Base-by-base conservation (phyloP, 306 rosid species). In the Lathyrus tuberosus region DNA sequence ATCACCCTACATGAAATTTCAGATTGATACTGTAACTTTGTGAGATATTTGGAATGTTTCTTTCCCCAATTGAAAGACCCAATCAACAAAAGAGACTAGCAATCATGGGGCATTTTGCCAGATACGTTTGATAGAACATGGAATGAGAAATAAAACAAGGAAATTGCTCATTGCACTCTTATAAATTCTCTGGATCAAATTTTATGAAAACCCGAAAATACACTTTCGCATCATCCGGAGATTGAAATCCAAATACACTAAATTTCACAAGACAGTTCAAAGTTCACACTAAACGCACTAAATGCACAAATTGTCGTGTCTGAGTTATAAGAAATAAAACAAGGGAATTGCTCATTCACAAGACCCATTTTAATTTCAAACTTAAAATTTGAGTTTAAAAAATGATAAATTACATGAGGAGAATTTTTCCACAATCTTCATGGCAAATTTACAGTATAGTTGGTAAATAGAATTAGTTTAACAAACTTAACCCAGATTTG, bases 401-500 rank as follows among this genome's bases (percentile, higher is more conserved):
- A 48, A 46, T 24, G 17, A 83, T 35, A 33, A 65, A 62, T 20
- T 46, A 47, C 30, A 67, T 35, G 41, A 62, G 33, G 43, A 43
- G 73, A 71, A 63, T 12, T 40, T 67, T 59, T 69, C 42, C 57
- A 61, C 49, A 57, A 57, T 57, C 62, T 10, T 28, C 20, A 44
- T 31, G 56, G 28, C 73, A 71, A 70, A 75, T 75, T 75, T 75
- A 78, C 85, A 72, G 77, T 47, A 31, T 71, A 40, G 71, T 67
- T 33, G 51, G 64, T 62, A 79, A 14, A 31, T 9, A 44, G 40
- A 78, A 52, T 26, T 24, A 47, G 10, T 42, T 53, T 24, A 57
- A 10, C 37, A 28, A 74, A 38, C 70, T 4, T 40, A 58, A 73
- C 72, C 41, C 65, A 46, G 13, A 67, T 67, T 44, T 69, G 59